These are phyloP conservation scores for Chrysophaeum taylorii DNA, from an alignment of 352 stramenopile species.

Conservation along the genomic window DNA sequence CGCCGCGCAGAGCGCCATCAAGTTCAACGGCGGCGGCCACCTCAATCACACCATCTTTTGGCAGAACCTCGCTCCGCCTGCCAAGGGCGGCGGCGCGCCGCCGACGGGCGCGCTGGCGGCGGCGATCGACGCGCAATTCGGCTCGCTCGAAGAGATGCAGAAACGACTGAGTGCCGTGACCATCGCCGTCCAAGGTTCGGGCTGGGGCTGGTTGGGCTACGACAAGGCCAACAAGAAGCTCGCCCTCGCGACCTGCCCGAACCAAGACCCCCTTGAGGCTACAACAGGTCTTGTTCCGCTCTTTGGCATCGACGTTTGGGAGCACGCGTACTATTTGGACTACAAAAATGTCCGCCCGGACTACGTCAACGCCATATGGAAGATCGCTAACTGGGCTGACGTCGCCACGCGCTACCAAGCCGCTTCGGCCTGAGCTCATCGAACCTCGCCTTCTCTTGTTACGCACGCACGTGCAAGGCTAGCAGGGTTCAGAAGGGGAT, in stretches of 20 bases:
- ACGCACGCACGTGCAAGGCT: too few species aligned
- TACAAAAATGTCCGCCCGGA: slow-evolving; percentile 89
- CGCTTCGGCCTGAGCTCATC: slow-evolving; percentile 34
- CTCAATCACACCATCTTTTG: slow-evolving; percentile 98
- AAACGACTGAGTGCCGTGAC: slow-evolving; percentile 35
- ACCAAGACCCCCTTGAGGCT: slow-evolving; percentile 86
- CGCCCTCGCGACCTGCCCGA: slow-evolving; percentile 71
- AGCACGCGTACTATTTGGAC: slow-evolving; percentile 87
- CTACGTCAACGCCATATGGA: slow-evolving; percentile 85
- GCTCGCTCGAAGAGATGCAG: slow-evolving; percentile 78
- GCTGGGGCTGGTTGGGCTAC: slow-evolving; percentile 95
- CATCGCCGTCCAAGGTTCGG: slow-evolving; percentile 83
- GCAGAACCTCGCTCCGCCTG: slow-evolving; percentile 80
- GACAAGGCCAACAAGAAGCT: slow-evolving; percentile 62
- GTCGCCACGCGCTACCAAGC: background rate
- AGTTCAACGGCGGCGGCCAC: slow-evolving; percentile 96
- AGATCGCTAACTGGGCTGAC: slow-evolving; percentile 45
- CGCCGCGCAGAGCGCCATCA: slow-evolving; percentile 73
- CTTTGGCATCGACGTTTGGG: slow-evolving; percentile 95
- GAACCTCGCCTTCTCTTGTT: too few species aligned
- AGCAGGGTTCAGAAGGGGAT: too few species aligned
- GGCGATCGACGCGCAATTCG: slow-evolving; percentile 79
- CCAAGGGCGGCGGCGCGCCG: slow-evolving; percentile 53
- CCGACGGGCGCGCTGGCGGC: slow-evolving; percentile 58
- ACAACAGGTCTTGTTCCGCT: slow-evolving; percentile 89